A percentile compares a stretch with the other conserved stretches of the same genome.
These are phyloP conservation scores for Rhodotorula graminis DNA, from an alignment of 768 basidiomycete species.

Conservation along the genomic window DNA sequence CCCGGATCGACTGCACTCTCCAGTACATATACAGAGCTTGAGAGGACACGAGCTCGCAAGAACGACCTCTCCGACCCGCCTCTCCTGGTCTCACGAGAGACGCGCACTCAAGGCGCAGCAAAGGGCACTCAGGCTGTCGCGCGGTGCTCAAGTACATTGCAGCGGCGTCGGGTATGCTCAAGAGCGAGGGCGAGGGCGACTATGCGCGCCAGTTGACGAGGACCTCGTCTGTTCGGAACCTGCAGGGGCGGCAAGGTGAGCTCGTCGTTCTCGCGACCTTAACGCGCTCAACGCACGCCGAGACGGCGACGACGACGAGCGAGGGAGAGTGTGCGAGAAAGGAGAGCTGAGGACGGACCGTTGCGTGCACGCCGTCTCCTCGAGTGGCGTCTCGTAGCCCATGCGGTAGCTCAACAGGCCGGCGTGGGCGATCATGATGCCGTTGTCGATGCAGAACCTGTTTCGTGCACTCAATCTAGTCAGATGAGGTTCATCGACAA, in stretches of 20 bases:
- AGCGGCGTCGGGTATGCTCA: too few relatives aligned
- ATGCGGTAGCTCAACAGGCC: conserved; percentile 85
- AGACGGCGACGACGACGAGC: too few relatives aligned
- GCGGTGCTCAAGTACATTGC: too few relatives aligned
- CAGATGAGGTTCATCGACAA: too few relatives aligned
- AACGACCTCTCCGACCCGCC: too few relatives aligned
- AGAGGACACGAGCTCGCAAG: too few relatives aligned
- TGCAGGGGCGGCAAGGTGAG: conserved; percentile 44
- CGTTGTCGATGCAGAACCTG: conserved; percentile 98
- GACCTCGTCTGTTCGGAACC: conserved; percentile 92
- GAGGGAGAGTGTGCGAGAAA: neutral
- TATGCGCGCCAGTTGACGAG: conserved; percentile 76
- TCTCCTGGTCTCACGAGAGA: too few relatives aligned
- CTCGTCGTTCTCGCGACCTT: neutral
- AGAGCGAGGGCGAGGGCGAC: neutral
- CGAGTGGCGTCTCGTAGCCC: conserved; percentile 72
- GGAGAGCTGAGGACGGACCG: conserved; percentile 52
- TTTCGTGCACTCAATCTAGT: neutral
- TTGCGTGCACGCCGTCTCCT: conserved; percentile 85
- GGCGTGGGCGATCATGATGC: conserved; percentile 99
- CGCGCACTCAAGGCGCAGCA: too few relatives aligned
- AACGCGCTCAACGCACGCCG: too few relatives aligned
- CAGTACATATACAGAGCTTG: too few relatives aligned
- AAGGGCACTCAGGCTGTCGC: too few relatives aligned
- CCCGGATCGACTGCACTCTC: too few relatives aligned